Percentiles rank a stretch among this genome's conserved stretches.
Evolutionary conservation across 768 basidiomycete genomes (phyloP).

Genomic region (Pulveroboletus sp.): DNA sequence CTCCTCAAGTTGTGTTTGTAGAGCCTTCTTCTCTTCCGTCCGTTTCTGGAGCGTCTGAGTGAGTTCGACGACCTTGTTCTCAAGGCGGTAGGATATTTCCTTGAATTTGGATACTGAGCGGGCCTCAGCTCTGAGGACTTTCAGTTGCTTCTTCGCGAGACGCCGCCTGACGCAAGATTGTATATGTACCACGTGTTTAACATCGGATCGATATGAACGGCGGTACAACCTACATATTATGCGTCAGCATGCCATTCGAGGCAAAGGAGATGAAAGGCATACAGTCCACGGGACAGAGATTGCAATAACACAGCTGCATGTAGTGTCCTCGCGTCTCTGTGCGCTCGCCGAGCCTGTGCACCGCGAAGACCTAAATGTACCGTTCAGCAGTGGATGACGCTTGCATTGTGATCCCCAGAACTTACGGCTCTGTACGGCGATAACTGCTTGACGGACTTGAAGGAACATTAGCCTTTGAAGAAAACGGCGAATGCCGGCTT

Average conservation of each 20-base stretch:
- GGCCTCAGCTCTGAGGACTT: slow-evolving; percentile 81
- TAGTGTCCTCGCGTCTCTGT: slow-evolving; percentile 49
- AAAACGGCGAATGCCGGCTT: slow-evolving; percentile 66
- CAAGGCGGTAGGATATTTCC: slow-evolving; percentile 94
- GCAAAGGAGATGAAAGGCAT: slow-evolving; percentile 36
- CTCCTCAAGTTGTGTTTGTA: slow-evolving; percentile 68
- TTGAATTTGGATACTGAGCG: slow-evolving; percentile 98
- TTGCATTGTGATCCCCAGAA: slow-evolving; percentile 17
- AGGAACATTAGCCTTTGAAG: slow-evolving; percentile 70
- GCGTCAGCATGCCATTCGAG: slow-evolving; percentile 2
- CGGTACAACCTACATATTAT: slow-evolving; percentile 47
- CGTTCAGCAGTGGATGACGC: slow-evolving; percentile 6
- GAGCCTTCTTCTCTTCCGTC: slow-evolving; percentile 84
- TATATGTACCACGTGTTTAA: slow-evolving; percentile 72
- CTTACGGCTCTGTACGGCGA: slow-evolving; percentile 84
- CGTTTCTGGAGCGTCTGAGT: slow-evolving; percentile 91
- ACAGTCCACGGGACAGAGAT: slow-evolving; percentile 85
- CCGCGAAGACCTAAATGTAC: slow-evolving; percentile 64
- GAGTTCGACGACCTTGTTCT: slow-evolving; percentile 99
- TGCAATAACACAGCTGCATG: slow-evolving; percentile 75
- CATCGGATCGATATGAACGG: slow-evolving; percentile 51
- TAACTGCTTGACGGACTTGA: slow-evolving; percentile 55
- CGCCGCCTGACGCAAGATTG: slow-evolving; percentile 92
- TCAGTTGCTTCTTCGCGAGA: slow-evolving; percentile 81
- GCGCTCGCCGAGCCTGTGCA: slow-evolving; percentile 58